Conservation (phyloP, 805 yeast species). For the Debaryomyces tyrocola region DNA sequence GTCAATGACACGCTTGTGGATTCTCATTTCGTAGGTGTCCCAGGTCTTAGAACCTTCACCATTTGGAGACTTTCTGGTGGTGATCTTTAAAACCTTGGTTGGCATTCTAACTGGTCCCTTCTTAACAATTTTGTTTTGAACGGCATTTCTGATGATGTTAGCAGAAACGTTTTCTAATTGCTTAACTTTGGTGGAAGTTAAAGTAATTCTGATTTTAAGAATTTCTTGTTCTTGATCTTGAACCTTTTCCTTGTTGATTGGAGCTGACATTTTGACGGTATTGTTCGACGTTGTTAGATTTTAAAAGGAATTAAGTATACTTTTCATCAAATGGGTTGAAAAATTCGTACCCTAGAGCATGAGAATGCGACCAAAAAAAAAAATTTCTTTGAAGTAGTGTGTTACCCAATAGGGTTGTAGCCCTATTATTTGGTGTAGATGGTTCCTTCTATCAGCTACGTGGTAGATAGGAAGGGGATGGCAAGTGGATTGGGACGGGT, state of each 20-base stretch:
- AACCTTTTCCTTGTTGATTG: constrained; percentile 80
- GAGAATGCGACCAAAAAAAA: background rate
- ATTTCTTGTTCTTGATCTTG: constrained; percentile 79
- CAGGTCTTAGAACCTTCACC: constrained; percentile 99
- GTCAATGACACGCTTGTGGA: constrained; percentile 99
- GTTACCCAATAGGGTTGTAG: constrained; percentile 7
- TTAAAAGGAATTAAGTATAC: constrained; percentile 2
- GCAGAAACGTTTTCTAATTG: constrained; percentile 95
- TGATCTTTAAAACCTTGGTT: constrained; percentile 95
- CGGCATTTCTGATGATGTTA: constrained; percentile 87
- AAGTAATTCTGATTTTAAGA: constrained; percentile 98
- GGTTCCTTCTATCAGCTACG: too few species aligned
- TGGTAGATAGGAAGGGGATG: too few species aligned
- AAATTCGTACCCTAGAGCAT: background rate
- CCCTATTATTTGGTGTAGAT: constrained; percentile 6
- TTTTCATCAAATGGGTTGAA: background rate
- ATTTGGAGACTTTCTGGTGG: constrained; percentile 99
- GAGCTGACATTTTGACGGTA: constrained; percentile 64
- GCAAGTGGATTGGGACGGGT: too few species aligned
- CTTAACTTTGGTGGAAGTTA: constrained; percentile 98
- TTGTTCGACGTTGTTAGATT: constrained; percentile 38
- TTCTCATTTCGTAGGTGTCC: constrained; percentile 99
- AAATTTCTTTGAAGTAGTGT: background rate
- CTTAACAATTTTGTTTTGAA: constrained; percentile 77
- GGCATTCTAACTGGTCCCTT: constrained; percentile 99